Evolutionary conservation across 768 basidiomycete species (phyloP).

Genomic region (Antrodiella citrinella): DNA sequence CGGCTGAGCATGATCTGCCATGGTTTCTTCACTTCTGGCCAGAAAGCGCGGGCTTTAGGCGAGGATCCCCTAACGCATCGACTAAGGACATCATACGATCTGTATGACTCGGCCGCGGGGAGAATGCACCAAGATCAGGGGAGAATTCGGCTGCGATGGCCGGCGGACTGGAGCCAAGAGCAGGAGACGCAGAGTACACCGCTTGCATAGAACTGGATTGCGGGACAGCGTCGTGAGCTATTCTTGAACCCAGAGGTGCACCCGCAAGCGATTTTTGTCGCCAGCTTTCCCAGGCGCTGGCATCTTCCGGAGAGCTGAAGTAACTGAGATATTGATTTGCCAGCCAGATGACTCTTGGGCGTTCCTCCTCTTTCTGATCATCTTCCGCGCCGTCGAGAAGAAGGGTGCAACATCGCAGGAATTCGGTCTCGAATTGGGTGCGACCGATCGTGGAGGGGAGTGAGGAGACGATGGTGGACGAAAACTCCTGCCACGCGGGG

Average conservation of each 20-base stretch:
- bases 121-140: slow-evolving; percentile 22
- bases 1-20: slow-evolving; percentile 48
- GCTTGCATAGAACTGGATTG: slow-evolving; percentile 45
- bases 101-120: slow-evolving; percentile 19
- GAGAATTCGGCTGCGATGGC: slow-evolving; percentile 7
- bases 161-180: slow-evolving; percentile 16
- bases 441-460: slow-evolving; percentile 51
- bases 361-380: slow-evolving; percentile 28
- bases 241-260: slow-evolving; percentile 31
- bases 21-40: slow-evolving; percentile 14
- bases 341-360: slow-evolving; percentile 52
- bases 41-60: slow-evolving; percentile 4
- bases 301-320: slow-evolving; percentile 46
- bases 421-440: slow-evolving; percentile 59
- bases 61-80: slow-evolving; percentile 15
- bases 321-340: slow-evolving; percentile 56
- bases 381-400: slow-evolving; percentile 50
- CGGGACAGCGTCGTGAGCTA: slow-evolving; percentile 25
- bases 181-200: slow-evolving; percentile 42
- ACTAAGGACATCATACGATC: slow-evolving; percentile 22
- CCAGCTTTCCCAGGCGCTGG: slow-evolving; percentile 50
- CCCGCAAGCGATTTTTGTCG: slow-evolving; percentile 28
- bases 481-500: slow-evolving; percentile 54
- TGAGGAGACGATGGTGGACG: slow-evolving; percentile 50
- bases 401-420: slow-evolving; percentile 57